Evolutionary conservation across 116 monocot species (phyloP).

Genomic region (Posidonia oceanica): DNA sequence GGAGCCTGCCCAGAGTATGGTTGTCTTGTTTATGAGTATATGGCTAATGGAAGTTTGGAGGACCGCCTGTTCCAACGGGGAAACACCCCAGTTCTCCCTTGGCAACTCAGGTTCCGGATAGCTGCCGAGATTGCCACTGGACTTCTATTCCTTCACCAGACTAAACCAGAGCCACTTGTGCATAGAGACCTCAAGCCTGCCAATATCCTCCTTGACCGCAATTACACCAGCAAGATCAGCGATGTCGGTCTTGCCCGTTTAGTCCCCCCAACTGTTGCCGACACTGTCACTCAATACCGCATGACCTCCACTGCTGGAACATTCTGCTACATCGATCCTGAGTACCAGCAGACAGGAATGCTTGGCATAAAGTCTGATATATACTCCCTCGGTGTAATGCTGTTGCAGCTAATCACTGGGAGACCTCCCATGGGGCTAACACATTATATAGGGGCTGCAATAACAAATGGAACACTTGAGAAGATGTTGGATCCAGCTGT

Average conservation of each 20-base stretch:
- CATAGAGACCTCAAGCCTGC: slow-evolving; percentile 77
- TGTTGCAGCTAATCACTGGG: slow-evolving; percentile 66
- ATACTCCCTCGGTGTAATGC: slow-evolving; percentile 78
- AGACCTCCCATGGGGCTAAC: slow-evolving; percentile 60
- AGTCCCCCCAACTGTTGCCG: slow-evolving; percentile 24
- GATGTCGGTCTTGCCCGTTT: slow-evolving; percentile 77
- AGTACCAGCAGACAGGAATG: slow-evolving; percentile 86
- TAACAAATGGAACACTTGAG: slow-evolving; percentile 33
- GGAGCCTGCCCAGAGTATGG: slow-evolving; percentile 86
- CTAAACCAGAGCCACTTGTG: slow-evolving; percentile 57
- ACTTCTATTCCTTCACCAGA: slow-evolving; percentile 73
- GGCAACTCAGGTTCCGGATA: slow-evolving; percentile 65
- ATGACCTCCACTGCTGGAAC: slow-evolving; percentile 84
- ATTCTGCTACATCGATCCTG: slow-evolving; percentile 91
- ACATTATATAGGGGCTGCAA: slow-evolving; percentile 25
- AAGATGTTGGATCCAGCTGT: slow-evolving; percentile 44
- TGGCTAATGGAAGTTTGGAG: slow-evolving; percentile 76
- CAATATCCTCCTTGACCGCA: slow-evolving; percentile 70
- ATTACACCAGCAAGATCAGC: slow-evolving; percentile 61
- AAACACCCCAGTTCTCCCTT: slow-evolving; percentile 33
- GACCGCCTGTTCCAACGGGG: slow-evolving; percentile 44
- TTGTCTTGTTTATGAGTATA: slow-evolving; percentile 76
- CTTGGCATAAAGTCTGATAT: slow-evolving; percentile 69
- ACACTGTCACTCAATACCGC: slow-evolving; percentile 36
- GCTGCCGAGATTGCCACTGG: slow-evolving; percentile 66